These are phyloP conservation scores for Trypanosoma scelopori DNA, from an alignment of 208 protist genomes.

Conservation along the genomic window DNA sequence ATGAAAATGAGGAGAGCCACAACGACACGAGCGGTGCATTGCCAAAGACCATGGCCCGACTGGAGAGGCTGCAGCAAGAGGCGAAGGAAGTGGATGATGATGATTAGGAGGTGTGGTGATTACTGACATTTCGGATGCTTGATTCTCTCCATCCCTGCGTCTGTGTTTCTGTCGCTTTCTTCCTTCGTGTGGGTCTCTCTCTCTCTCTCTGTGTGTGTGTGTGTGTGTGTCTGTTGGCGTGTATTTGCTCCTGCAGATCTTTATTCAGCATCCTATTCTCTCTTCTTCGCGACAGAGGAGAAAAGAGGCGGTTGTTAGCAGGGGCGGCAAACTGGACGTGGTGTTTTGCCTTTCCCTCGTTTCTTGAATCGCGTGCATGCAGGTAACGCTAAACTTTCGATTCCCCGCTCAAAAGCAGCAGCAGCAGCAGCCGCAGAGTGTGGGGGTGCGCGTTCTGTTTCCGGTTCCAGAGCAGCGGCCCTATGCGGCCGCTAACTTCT, in stretches of 20 bases:
- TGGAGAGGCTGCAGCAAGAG: no score
- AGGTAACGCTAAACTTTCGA: conserved; percentile 54
- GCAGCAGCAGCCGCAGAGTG: conserved; percentile 12
- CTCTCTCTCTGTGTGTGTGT: no score
- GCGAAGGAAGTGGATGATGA: no score
- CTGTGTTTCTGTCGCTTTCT: no score
- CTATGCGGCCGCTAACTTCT: conserved; percentile 55
- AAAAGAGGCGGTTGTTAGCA: neutral
- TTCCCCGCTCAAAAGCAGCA: conserved; percentile 42
- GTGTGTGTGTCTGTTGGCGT: neutral
- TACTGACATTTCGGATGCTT: no score
- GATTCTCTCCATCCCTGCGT: neutral
- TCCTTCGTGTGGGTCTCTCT: no score
- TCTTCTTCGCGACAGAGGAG: neutral
- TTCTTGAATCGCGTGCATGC: conserved; percentile 34
- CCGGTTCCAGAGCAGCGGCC: conserved; percentile 53
- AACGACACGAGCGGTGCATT: no score
- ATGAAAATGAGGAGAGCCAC: no score
- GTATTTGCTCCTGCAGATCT: neutral
- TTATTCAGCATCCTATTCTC: neutral
- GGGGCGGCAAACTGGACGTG: neutral
- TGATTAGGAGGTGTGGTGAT: no score
- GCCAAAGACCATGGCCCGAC: no score
- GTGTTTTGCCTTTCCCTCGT: no score
- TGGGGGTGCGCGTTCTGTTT: conserved; percentile 46